Conservation (phyloP, 2,329 filamentous ascomycete genomes). For the Fusarium sp. region DNA sequence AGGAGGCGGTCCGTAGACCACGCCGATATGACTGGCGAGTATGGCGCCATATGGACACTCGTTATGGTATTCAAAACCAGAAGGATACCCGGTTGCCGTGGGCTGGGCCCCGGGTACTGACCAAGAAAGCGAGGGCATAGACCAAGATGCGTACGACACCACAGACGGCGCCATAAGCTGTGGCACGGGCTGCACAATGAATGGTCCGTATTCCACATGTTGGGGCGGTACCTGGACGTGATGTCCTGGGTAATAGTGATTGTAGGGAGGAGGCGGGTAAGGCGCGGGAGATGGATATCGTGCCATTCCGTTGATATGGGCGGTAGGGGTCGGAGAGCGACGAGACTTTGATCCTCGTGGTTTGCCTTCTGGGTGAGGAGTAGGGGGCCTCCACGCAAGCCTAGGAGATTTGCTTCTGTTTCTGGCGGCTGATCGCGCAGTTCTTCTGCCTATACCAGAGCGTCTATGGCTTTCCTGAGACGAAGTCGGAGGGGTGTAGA, state of each 20-base stretch:
- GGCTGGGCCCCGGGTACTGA: neutral
- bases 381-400: constrained; percentile 22
- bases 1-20: neutral
- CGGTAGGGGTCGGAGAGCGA: neutral
- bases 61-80: neutral
- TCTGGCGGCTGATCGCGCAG: neutral
- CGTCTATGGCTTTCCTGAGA: neutral
- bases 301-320: neutral
- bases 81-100: neutral
- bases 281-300: neutral
- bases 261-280: neutral
- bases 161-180: neutral
- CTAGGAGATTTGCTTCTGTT: constrained; percentile 10
- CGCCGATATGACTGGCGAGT: neutral
- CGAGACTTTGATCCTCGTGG: neutral
- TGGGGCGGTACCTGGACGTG: neutral
- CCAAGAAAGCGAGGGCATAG: constrained; percentile 9
- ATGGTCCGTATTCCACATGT: constrained; percentile 2
- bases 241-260: neutral
- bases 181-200: neutral
- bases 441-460: neutral
- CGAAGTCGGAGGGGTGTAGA: constrained; percentile 32
- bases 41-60: neutral
- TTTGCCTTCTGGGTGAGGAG: constrained; percentile 27
- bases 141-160: constrained; percentile 20